Evolutionary conservation across 768 basidiomycete genomes (phyloP), one percentile per base, ranked within the genome.

Genomic region (Kwoniella pini): DNA sequence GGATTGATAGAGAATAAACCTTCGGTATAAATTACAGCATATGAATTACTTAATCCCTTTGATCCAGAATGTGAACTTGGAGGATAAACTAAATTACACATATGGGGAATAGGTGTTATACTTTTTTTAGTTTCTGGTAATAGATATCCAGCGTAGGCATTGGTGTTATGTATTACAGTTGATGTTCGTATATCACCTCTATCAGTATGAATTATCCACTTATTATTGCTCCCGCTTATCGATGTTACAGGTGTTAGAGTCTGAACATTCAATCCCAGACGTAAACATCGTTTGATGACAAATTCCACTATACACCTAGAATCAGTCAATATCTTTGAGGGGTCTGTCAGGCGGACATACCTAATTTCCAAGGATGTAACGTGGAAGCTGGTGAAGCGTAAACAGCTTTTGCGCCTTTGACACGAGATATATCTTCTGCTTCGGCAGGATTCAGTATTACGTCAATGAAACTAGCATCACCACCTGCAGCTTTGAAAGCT

Each of bases 151-250:
- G 86, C 84, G 62, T 94, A 93, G 0, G 81, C 93, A 68, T 96
- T 96, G 9, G 90, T 93, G 0, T 90, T 90, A 71, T 94, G 90
- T 4, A 96, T 80, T 40, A 95, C 83, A 57, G 85, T 85, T 17
- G 81, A 76, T 65, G 88, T 86, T 2, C 72, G 39, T 24, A 91
- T 75, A 0, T 69, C 64, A 1, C 92, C 91, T 17, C 89, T 83
- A 0, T 85, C 82, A 0, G 91, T 93, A 2, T 74, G 66, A 15
- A 89, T 74, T 0, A 71, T 71, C 87, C 87, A 89, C 2, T 56
- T 48, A 22, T 43, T 42, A 26, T 42, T 49, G 4, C 28, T 62
- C 52, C 31, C 28, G 52, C 22, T 38, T 42, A 58, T 26, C 68
- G 54, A 30, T 86, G 80, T 38, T 7, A 68, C 64, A 3, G 70